phyloP scores from a whole-genome alignment of 192 early-diverging fungal genomes.

The Entomortierella beljakovae region DNA sequence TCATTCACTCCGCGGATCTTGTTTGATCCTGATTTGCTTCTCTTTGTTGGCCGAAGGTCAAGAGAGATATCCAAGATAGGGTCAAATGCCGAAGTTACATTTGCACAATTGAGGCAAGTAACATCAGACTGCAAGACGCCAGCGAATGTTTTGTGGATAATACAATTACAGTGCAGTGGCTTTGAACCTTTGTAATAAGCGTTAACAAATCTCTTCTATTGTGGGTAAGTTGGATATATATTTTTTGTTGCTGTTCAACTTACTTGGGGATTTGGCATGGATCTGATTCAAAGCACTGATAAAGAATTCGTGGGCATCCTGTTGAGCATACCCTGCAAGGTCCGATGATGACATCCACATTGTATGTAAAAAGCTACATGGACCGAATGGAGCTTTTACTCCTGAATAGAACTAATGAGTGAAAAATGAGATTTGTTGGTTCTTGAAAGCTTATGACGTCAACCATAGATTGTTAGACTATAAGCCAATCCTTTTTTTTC shows the following conservation, averaged over 20 bases:
- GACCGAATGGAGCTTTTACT: slow-evolving; percentile 80
- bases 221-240: neutral
- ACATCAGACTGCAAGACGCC: slow-evolving; percentile 93
- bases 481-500: neutral
- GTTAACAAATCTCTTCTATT: neutral
- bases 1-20: slow-evolving; percentile 37
- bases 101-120: slow-evolving; percentile 83
- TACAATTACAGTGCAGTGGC: slow-evolving; percentile 76
- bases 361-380: slow-evolving; percentile 82
- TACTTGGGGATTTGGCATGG: slow-evolving; percentile 74
- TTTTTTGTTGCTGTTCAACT: neutral
- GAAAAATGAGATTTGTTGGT: too few relatives aligned
- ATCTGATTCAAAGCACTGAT: slow-evolving; percentile 90
- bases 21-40: slow-evolving; percentile 36
- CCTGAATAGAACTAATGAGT: slow-evolving; percentile 73
- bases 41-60: slow-evolving; percentile 71
- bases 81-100: slow-evolving; percentile 83
- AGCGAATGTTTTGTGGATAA: slow-evolving; percentile 91
- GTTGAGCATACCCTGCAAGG: slow-evolving; percentile 93
- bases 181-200: slow-evolving; percentile 19
- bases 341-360: slow-evolving; percentile 92
- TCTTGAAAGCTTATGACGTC: too few relatives aligned
- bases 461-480: neutral
- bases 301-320: slow-evolving; percentile 98
- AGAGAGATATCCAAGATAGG: slow-evolving; percentile 94